phyloP scores from a whole-genome alignment of 345 rosid genomes.

The Ceriops zippeliana region DNA sequence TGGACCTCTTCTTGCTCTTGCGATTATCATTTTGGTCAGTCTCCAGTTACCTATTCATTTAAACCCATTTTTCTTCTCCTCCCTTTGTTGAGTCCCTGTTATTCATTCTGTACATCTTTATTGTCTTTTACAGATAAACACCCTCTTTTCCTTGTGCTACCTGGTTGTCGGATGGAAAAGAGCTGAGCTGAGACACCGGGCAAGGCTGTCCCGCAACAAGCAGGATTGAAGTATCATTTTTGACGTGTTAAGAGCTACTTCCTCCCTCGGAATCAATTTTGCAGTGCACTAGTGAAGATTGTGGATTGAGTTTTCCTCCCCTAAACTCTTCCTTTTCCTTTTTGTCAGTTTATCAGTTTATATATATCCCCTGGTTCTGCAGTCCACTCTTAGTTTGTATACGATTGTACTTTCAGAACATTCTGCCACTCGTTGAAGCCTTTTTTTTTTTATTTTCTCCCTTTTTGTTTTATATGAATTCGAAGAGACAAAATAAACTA shows the following conservation, averaged over 20 bases:
- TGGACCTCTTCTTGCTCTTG: slow-evolving; percentile 78
- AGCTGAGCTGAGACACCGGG: slow-evolving; percentile 92
- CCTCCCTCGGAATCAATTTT: slow-evolving; percentile 1
- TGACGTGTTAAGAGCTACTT: background rate
- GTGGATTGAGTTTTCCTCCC: background rate
- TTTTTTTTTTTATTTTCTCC: no score
- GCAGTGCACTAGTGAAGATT: background rate
- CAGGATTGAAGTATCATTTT: slow-evolving; percentile 46
- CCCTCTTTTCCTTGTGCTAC: slow-evolving; percentile 73
- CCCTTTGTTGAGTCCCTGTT: background rate
- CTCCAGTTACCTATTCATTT: slow-evolving; percentile 3
- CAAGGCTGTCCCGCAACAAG: slow-evolving; percentile 68
- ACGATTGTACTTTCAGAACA: background rate
- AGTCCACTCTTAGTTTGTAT: background rate
- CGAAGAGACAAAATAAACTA: no score
- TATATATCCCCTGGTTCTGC: background rate
- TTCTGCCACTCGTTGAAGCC: no score
- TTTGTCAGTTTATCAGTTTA: background rate
- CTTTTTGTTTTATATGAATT: no score
- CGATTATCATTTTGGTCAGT: slow-evolving; percentile 77
- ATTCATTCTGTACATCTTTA: background rate
- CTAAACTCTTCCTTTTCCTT: background rate
- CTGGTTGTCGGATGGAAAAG: slow-evolving; percentile 85
- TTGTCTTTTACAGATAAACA: slow-evolving; percentile 58
- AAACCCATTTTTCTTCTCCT: background rate